Evolutionary conservation across 2,329 filamentous ascomycete genomes (phyloP).

Genomic region (Talaromyces sp.): DNA sequence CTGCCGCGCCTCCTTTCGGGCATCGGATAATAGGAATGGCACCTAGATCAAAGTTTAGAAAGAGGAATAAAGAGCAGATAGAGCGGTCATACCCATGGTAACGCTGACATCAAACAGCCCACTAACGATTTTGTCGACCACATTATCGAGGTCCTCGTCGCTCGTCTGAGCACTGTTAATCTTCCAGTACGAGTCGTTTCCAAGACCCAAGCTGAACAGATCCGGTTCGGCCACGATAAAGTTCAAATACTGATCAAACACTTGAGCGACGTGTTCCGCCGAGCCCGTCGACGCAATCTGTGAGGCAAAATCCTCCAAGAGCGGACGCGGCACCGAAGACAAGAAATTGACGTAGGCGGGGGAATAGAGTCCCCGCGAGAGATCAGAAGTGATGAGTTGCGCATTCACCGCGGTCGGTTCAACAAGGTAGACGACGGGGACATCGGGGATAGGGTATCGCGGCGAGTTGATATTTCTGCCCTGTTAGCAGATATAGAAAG

Average conservation of each 20-base stretch:
- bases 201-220: conserved; percentile 88
- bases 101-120: conserved; percentile 96
- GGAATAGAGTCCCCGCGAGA: conserved; percentile 81
- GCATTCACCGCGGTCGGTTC: conserved; percentile 81
- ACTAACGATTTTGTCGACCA: conserved; percentile 87
- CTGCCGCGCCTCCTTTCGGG: conserved; percentile 85
- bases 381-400: conserved; percentile 74
- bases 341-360: conserved; percentile 97
- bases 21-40: conserved; percentile 94
- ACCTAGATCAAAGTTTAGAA: conserved; percentile 47
- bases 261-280: conserved; percentile 81
- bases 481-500: no score
- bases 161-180: conserved; percentile 88
- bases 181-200: conserved; percentile 92
- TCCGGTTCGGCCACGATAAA: conserved; percentile 96
- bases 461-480: conserved; percentile 70
- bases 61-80: no score
- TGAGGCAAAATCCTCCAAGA: conserved; percentile 90
- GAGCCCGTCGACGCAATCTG: conserved; percentile 80
- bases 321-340: conserved; percentile 80
- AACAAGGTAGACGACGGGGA: conserved; percentile 92
- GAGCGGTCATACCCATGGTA: conserved; percentile 71
- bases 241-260: conserved; percentile 96
- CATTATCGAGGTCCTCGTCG: conserved; percentile 80
- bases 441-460: conserved; percentile 88